Evolutionary conservation across 2,329 filamentous ascomycete species (phyloP), one percentile per base, ranked within the genome.

Genomic region (Xylariaceae sp.): DNA sequence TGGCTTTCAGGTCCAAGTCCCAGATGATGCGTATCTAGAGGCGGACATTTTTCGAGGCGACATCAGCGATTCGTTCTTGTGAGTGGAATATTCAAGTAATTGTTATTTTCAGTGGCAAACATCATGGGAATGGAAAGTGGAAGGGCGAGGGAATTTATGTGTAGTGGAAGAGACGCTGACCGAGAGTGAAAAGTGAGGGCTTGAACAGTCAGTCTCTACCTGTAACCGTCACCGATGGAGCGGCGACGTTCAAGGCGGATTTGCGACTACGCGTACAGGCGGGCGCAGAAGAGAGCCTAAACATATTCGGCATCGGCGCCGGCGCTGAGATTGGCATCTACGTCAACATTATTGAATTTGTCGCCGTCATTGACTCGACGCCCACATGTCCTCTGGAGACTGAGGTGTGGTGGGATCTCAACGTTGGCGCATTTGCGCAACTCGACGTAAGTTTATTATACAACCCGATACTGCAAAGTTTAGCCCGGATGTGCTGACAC

Each of bases 221-320:
- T 6, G 46, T 57, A 4, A 57, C 46, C 6, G 55, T 57, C 11
- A 10, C 23, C 10, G 50, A 50, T 0, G 55, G 55, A 16, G 35
- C 33, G 6, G 50, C 50, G 13, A 57, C 45, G 10, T 57, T 55
- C 50, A 57, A 57, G 21, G 55, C 55, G 0, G 51, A 57, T 26
- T 46, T 57, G 13, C 41, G 55, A 24, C 46, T 57, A 20, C 55
- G 55, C 6, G 55, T 57, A n/a, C 55, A 57, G 15, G 55, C 55
- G 30, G 55, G 55, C 18, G 41, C 50, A 1, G 45, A 57, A 35
- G 46, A 50, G 4, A 55, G 50, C 42, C 35, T 57, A 30, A 24
- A 40, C 13, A 15, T 55, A 9, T 57, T 55, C 32, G 55, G 37
- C 9, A 57, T 57, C 37, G 55, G 55, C 21, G 55, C 55, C 13